Evolutionary conservation across 148 eudicot genomes (phyloP), one percentile per base, ranked within the genome.

Genomic region (Vaccinium macrocarpon): DNA sequence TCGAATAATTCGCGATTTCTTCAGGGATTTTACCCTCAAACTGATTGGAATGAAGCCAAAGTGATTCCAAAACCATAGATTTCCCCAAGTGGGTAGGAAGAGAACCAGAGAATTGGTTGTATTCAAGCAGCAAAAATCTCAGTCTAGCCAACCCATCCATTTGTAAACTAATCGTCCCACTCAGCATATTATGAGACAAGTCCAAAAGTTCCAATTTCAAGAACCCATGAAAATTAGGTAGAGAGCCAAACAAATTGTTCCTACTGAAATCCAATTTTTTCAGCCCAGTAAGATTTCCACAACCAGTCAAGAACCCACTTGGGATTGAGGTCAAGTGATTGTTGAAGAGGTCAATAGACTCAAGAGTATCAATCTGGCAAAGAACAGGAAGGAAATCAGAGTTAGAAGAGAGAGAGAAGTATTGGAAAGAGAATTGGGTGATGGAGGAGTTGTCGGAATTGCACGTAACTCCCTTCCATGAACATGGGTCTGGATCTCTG

Each of bases 331-430:
- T 74, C 5, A 95, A 88, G 9, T 42, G 46, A 42, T 4, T 42
- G 32, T 75, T 81, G 29, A 95, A 95, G 23, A 93, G 88, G 82
- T 95, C 92, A 82, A 95, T 88, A 74, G 84, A 82, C 87, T 90
- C 90, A 48, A 95, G 86, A 21, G 90, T 85, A 52, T 78, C 85
- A 79, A 95, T 82, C 19, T 90, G 66, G 85, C 98, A 95, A 49
- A 87, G 79, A 77, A 82, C 6, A 32, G 85, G 81, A 4, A 90
- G 85, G 85, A 92, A 78, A 62, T 81, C 84, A 23, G 89, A 74
- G 81, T 75, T 32, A 32, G 35, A 66, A 29, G 88, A 84, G n/a
- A 93, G 82, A 11, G 81, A 86, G 53, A 11, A 51, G 55, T 42
- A 4, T 4, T 42, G 6, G 46, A 42, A 42, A 42, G 6, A 42